Base-by-base conservation (phyloP, 2,329 filamentous ascomycete species). In the Botrytis squamosa region DNA sequence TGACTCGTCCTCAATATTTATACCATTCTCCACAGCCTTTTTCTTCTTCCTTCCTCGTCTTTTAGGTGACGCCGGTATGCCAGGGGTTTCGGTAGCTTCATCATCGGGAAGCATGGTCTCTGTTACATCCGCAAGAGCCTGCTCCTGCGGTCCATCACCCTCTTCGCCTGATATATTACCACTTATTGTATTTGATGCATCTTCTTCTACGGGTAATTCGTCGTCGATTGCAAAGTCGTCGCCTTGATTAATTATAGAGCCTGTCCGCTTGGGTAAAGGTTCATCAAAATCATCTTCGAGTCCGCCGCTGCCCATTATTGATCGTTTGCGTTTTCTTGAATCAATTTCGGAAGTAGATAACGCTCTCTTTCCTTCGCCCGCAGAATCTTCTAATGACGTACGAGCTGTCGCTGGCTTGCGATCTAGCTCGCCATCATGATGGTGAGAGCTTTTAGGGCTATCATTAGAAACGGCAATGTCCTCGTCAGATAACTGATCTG, bases 181-280 rank as follows among this genome's bases (percentile, higher is more conserved):
- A 52, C 77, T 82, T 72, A 80, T 77, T 62, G 78, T 75, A 77
- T 81, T 78, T 49, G 78, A 78, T 52, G 75, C 74, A 55, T 80
- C 77, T 74, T 84, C 85, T 59, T 84, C 84, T 57, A 82, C 83
- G 62, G 84, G 82, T 33, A 80, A 80, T 72, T 85, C 82, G n/a
- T 83, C 83, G 70, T 83, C 80, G 69, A 84, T 83, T 36, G 86
- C 86, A 72, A 88, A 85, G 38, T 83, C 83, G 59, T 81, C 81
- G 33, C 83, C 84, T 38, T 81, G 78, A 4, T 80, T 80, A 49
- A 80, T 82, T 62, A 86, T 82, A 12, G 87, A 87, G 38, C 84
- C 85, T n/a, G 85, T 84, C 74, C 88, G 86, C 80, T 90, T 90
- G 74, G 86, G 84, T 67, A 80, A 74, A 64, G 81, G 80, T 65